Conservation (phyloP, 805 yeast genomes). For the Starmerella asiatica region DNA sequence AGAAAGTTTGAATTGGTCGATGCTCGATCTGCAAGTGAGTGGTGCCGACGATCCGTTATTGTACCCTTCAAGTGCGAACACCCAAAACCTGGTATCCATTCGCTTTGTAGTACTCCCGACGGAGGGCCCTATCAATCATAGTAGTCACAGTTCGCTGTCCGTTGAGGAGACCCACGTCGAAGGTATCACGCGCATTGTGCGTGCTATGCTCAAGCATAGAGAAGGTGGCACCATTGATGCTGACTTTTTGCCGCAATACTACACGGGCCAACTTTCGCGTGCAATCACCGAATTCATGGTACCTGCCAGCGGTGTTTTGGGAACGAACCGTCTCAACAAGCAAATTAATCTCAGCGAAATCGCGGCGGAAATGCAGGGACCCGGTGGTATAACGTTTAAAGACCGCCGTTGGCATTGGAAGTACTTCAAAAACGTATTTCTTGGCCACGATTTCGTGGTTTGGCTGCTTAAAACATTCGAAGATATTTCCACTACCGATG, state of each 20-base stretch:
- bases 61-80: conserved; percentile 34
- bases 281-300: conserved; percentile 46
- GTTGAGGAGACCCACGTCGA: conserved; percentile 88
- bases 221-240: conserved; percentile 12
- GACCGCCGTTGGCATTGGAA: conserved; percentile 90
- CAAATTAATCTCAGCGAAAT: conserved; percentile 38
- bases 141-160: conserved; percentile 31
- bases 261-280: conserved; percentile 69
- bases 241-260: conserved; percentile 37
- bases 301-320: conserved; percentile 19
- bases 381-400: conserved; percentile 47
- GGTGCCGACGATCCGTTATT: conserved; percentile 66
- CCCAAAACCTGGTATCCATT: conserved; percentile 43
- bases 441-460: conserved; percentile 72
- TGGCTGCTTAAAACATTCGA: conserved; percentile 72
- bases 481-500: conserved; percentile 70
- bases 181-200: conserved; percentile 38
- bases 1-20: conserved; percentile 65
- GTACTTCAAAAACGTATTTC: conserved; percentile 58
- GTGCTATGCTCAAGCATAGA: conserved; percentile 14
- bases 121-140: conserved; percentile 33
- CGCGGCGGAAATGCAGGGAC: conserved; percentile 52
- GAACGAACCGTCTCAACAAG: conserved; percentile 17
- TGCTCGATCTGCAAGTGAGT: conserved; percentile 78
- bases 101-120: conserved; percentile 78